These are phyloP conservation scores for Daldinia loculata DNA, from an alignment of 495 filamentous ascomycete genomes.

Conservation along the genomic window DNA sequence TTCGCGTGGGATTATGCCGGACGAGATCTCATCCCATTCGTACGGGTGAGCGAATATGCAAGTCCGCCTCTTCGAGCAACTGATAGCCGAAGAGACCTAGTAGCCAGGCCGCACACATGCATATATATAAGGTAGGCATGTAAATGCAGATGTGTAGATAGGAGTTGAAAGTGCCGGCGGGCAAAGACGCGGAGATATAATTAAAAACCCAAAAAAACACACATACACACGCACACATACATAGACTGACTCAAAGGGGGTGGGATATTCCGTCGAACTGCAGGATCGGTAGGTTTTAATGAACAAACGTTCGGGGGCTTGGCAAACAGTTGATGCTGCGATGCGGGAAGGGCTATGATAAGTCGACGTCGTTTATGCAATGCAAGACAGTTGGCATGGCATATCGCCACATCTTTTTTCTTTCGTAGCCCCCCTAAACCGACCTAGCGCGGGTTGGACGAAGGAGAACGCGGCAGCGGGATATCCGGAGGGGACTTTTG, in stretches of 20 bases:
- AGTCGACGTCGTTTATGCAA: conserved; percentile 47
- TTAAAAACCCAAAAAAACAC: neutral
- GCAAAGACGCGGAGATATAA: conserved; percentile 2
- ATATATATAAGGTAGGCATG: conserved; percentile 1
- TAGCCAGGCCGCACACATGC: conserved; percentile 1
- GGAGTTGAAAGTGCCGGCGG: conserved; percentile 24
- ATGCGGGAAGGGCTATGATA: conserved; percentile 37
- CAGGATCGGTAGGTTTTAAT: conserved; percentile 20
- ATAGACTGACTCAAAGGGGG: neutral
- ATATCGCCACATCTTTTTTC: conserved; percentile 36
- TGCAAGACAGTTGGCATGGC: conserved; percentile 51
- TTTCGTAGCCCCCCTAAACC: conserved; percentile 34
- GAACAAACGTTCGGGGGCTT: conserved; percentile 25
- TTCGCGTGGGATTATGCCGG: conserved; percentile 2
- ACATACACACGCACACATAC: neutral
- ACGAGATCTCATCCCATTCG: conserved; percentile 24
- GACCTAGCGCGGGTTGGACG: conserved; percentile 20
- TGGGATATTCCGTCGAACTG: conserved; percentile 26
- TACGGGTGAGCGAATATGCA: conserved; percentile 28
- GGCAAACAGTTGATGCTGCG: conserved; percentile 22
- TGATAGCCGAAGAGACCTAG: conserved; percentile 3
- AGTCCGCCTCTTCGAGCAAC: conserved; percentile 10
- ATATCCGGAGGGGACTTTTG: conserved; percentile 4
- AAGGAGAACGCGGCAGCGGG: conserved; percentile 25
- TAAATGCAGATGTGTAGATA: neutral